phyloP scores from a whole-genome alignment of 768 basidiomycete genomes.

The Suillus hirtellus region DNA sequence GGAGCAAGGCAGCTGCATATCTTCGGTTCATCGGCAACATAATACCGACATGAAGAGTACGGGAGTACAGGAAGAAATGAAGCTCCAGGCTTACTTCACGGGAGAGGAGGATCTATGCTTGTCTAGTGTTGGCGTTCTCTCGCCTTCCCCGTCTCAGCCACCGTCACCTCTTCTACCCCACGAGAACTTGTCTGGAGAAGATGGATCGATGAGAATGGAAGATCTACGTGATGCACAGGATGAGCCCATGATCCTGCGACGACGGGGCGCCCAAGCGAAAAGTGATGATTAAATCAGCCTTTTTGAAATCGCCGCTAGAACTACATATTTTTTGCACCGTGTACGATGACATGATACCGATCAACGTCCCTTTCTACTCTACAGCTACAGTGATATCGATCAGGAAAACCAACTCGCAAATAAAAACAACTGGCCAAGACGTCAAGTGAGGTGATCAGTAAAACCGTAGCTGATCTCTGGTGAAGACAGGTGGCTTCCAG shows the following conservation, averaged over 20 bases:
- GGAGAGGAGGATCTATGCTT: conserved; percentile 52
- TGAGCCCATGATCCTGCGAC: conserved; percentile 22
- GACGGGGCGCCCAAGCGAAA: conserved; percentile 18
- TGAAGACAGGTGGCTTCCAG: conserved; percentile 97
- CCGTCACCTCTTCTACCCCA: conserved; percentile 61
- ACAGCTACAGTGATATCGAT: conserved; percentile 23
- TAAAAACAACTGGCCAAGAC: not conserved
- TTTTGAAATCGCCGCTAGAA: conserved; percentile 7
- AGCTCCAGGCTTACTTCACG: conserved; percentile 50
- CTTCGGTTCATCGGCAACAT: conserved; percentile 8
- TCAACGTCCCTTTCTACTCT: conserved; percentile 16
- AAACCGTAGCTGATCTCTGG: conserved; percentile 85
- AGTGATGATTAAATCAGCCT: conserved; percentile 12
- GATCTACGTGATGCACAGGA: conserved; percentile 12
- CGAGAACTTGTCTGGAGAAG: conserved; percentile 24
- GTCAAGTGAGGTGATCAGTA: conserved; percentile 22
- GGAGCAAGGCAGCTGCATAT: conserved; percentile 11
- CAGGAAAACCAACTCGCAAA: conserved; percentile 5
- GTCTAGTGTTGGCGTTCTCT: conserved; percentile 73
- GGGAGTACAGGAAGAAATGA: conserved; percentile 12
- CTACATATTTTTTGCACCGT: conserved; percentile 15
- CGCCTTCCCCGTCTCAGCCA: conserved; percentile 66
- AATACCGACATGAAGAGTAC: conserved; percentile 1
- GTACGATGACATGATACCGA: conserved; percentile 16
- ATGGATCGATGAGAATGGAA: conserved; percentile 16